These are phyloP conservation scores for Gaillardinia entomophila DNA, from an alignment of 805 yeast genomes.

Conservation along the genomic window DNA sequence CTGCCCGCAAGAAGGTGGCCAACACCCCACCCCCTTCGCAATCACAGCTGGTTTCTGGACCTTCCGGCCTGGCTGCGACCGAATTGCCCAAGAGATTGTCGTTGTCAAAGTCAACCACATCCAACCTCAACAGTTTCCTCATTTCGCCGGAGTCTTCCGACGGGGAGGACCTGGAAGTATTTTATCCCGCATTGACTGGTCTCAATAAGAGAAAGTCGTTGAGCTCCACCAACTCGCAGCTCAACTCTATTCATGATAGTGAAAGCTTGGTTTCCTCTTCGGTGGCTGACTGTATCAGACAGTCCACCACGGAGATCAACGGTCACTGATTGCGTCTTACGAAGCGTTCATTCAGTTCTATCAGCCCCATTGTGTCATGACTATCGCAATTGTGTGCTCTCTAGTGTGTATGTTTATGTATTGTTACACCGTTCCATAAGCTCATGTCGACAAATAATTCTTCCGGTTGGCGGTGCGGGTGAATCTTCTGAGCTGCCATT, in stretches of 20 bases:
- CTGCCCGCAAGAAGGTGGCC: neutral
- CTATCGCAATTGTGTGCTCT: too few species aligned
- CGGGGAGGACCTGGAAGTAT: slow-evolving; percentile 10
- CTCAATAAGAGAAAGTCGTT: slow-evolving; percentile 9
- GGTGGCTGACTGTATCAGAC: slow-evolving; percentile 36
- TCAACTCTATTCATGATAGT: slow-evolving; percentile 14
- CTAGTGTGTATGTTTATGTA: too few species aligned
- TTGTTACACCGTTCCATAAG: too few species aligned
- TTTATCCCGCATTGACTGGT: slow-evolving; percentile 2
- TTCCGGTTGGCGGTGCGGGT: slow-evolving; percentile 94
- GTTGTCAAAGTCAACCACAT: neutral
- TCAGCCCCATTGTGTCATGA: too few species aligned
- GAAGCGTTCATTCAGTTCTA: too few species aligned
- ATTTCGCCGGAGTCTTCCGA: slow-evolving; percentile 23
- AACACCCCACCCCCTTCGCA: neutral
- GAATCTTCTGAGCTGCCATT: slow-evolving; percentile 91
- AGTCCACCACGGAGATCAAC: slow-evolving; percentile 32
- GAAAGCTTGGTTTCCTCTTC: slow-evolving; percentile 34
- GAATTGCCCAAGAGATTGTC: neutral
- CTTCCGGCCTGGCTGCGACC: neutral
- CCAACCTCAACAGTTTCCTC: slow-evolving; percentile 9
- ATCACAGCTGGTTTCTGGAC: neutral
- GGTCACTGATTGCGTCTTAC: slow-evolving; percentile 11
- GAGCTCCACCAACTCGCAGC: slow-evolving; percentile 7
- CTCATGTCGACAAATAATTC: slow-evolving; percentile 56